Base-by-base conservation (phyloP, 1,284 basidiomycete species). In the Sporisorium exsertum region DNA sequence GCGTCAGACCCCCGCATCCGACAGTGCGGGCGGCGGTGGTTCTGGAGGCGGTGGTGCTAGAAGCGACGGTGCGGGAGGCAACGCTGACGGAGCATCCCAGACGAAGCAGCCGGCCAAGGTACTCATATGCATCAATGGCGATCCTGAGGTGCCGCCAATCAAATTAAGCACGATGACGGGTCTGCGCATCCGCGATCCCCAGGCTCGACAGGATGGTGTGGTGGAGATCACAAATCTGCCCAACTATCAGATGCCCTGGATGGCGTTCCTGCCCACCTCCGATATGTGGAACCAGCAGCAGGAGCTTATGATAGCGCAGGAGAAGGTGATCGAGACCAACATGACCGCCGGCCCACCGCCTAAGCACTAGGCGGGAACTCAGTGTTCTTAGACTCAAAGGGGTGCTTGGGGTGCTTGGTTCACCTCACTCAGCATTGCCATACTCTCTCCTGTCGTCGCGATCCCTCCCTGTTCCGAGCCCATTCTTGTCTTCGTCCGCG, bases 91-190 rank as follows among this genome's bases (percentile, higher is more conserved):
- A 8, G 27, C 27, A 8, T 8, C 9, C 27, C 20, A 50, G n/a
- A 50, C 20, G 49, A 50, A 50, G n/a, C 9, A 26, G 42, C 22
- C 27, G 18, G 3, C 32, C 45, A 65, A 74, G 33, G 42, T 74
- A 9, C 66, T 74, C 37, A 69, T 75, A 59, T 75, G 72, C 57
- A 65, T 75, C 67, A 75, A 70, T 32, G 72, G 72, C 46, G 72
- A 75, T 24, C 63, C 64, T 22, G 59, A 29, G 22, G 57, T 70
- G 0, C 45, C 51, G 2, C 57, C 72, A 5, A 70, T 75, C 72
- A 70, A 66, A 32, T 75, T 75, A 67, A 37, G 70, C 59, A 75
- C 72, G 10, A 64, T 66, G 53, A 70, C 67, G 16, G 72, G 67
- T 5, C 16, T 75, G 2, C 67, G 67, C 42, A 60, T 75, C 46